phyloP scores from a whole-genome alignment of 2,329 filamentous ascomycete species.

The Alternaria ethzedia region DNA sequence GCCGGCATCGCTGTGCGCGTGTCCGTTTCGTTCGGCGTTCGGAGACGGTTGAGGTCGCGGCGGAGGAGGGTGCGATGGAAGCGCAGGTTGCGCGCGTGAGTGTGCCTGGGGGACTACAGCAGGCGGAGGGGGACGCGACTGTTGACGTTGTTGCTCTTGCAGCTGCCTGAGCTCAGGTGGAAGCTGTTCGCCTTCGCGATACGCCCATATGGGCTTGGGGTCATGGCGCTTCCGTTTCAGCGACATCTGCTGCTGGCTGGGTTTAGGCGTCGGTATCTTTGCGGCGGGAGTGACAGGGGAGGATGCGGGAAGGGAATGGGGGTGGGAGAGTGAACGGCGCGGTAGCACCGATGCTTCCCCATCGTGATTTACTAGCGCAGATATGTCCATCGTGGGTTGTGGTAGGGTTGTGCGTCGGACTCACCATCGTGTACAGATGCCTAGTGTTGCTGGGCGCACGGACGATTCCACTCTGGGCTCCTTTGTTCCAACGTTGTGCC shows the following conservation, averaged over 20 bases:
- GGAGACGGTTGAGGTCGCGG: constrained; percentile 18
- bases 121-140: constrained; percentile 28
- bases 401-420: constrained; percentile 19
- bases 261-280: constrained; percentile 35
- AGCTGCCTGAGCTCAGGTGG: constrained; percentile 32
- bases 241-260: constrained; percentile 34
- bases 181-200: constrained; percentile 36
- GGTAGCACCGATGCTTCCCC: constrained; percentile 37
- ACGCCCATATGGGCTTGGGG: constrained; percentile 47
- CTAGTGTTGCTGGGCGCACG: constrained; percentile 15
- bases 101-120: constrained; percentile 20
- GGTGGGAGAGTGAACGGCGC: constrained; percentile 40
- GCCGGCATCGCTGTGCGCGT: constrained; percentile 14
- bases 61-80: constrained; percentile 22
- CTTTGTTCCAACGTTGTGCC: neutral
- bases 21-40: constrained; percentile 27
- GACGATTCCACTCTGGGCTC: constrained; percentile 2
- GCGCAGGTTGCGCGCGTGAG: constrained; percentile 21
- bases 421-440: constrained; percentile 15
- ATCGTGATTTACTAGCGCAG: constrained; percentile 44
- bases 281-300: constrained; percentile 38
- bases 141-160: constrained; percentile 31
- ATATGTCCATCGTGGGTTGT: constrained; percentile 45
- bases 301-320: constrained; percentile 33
- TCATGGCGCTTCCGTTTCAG: constrained; percentile 46